Conservation (phyloP, 108 stramenopile genomes). For the Nitzschia putrida region DNA sequence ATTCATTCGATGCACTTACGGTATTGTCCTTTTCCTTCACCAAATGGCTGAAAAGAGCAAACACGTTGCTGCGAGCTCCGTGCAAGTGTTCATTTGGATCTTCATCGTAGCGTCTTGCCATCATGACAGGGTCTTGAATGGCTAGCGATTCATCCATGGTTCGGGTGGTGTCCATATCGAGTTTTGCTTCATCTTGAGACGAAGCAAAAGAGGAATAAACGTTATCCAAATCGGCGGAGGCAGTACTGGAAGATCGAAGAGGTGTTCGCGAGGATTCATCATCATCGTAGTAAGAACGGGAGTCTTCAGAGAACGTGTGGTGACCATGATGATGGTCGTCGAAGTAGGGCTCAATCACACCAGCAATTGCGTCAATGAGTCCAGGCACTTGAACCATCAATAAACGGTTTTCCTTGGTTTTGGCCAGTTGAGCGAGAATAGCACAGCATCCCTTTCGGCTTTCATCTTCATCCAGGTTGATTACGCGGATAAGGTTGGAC, state of each 20-base stretch:
- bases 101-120: conserved; percentile 52
- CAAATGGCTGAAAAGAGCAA: conserved; percentile 66
- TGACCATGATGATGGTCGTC: not conserved
- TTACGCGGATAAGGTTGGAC: conserved; percentile 46
- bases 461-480: conserved; percentile 48
- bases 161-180: not conserved
- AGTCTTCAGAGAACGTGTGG: not conserved
- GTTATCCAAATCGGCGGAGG: not conserved
- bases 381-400: conserved; percentile 64
- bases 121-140: conserved; percentile 16
- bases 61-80: conserved; percentile 60
- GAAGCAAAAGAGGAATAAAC: not conserved
- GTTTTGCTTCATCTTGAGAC: conserved; percentile 1
- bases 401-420: conserved; percentile 60
- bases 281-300: not conserved
- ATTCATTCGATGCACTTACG: conserved; percentile 36
- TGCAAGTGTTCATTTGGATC: conserved; percentile 59
- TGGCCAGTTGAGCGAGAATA: conserved; percentile 61
- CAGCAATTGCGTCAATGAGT: conserved; percentile 54
- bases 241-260: not conserved
- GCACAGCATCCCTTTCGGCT: conserved; percentile 65
- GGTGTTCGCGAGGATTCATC: conserved; percentile 17
- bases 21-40: conserved; percentile 83
- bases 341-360: conserved; percentile 47
- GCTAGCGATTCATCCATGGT: not conserved